Percentiles rank a stretch among this genome's conserved stretches.
phyloP scores from a whole-genome alignment of 345 rosid genomes.

The Salix suchowensis region DNA sequence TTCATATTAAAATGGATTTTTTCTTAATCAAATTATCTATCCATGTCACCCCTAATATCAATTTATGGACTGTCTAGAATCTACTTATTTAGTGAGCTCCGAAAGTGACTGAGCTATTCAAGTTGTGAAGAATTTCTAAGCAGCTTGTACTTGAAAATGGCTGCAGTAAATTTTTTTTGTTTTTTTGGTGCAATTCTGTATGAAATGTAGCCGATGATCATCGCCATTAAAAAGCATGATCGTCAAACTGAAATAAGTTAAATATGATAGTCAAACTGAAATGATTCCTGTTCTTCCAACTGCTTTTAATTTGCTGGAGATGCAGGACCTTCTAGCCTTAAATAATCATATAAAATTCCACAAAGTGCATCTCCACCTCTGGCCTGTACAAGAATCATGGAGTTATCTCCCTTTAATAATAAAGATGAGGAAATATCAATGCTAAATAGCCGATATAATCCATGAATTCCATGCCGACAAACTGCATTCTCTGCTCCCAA shows the following conservation, averaged over 20 bases:
- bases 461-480: slow-evolving; percentile 36
- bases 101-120: too few species aligned
- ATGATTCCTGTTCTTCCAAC: neutral
- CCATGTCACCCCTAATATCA: neutral
- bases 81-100: neutral
- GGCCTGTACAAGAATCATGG: slow-evolving; percentile 28
- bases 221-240: neutral
- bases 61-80: neutral
- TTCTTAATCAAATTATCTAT: neutral
- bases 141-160: neutral
- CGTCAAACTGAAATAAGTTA: neutral
- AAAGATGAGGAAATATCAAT: slow-evolving; percentile 19
- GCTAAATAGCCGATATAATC: slow-evolving; percentile 26
- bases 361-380: slow-evolving; percentile 30
- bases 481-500: slow-evolving; percentile 34
- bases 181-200: neutral
- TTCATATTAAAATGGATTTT: neutral
- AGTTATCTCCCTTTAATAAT: slow-evolving; percentile 30
- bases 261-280: slow-evolving; percentile 1
- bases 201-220: neutral
- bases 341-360: slow-evolving; percentile 34
- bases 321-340: slow-evolving; percentile 36
- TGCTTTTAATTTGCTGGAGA: neutral
- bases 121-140: neutral
- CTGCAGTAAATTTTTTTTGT: neutral